Percentiles rank a stretch among this genome's conserved stretches.
These are phyloP conservation scores for Cercospora janseana DNA, from an alignment of 2,329 filamentous ascomycete species.

Conservation along the genomic window DNA sequence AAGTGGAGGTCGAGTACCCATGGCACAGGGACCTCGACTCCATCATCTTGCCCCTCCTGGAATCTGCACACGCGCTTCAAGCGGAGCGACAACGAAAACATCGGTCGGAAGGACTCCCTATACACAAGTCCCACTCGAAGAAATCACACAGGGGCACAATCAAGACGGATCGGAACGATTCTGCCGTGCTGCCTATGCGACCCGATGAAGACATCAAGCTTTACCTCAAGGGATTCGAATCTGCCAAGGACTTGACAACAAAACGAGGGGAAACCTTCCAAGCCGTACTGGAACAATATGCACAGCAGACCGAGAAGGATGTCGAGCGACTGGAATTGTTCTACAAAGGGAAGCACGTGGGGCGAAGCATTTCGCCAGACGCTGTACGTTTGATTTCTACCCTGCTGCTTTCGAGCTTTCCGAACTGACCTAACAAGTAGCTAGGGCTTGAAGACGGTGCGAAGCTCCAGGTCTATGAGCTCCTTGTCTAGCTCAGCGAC, in stretches of 20 bases:
- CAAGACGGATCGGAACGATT: not conserved
- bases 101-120: not conserved
- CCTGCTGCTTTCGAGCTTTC: not conserved
- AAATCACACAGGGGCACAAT: not conserved
- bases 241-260: slow-evolving; percentile 14
- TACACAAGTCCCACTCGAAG: slow-evolving; percentile 9
- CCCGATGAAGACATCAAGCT: slow-evolving; percentile 19
- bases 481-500: slow-evolving; percentile 7
- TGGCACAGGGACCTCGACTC: slow-evolving; percentile 20
- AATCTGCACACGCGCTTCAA: slow-evolving; percentile 17
- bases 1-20: slow-evolving; percentile 21
- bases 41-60: slow-evolving; percentile 18
- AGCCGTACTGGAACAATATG: slow-evolving; percentile 13
- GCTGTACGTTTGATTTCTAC: slow-evolving; percentile 9
- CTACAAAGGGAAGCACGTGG: slow-evolving; percentile 17
- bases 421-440: slow-evolving; percentile 15
- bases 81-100: slow-evolving; percentile 18
- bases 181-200: slow-evolving; percentile 7
- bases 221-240: slow-evolving; percentile 17
- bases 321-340: slow-evolving; percentile 15
- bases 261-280: slow-evolving; percentile 18
- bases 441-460: slow-evolving; percentile 17
- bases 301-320: slow-evolving; percentile 17
- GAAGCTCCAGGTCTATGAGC: slow-evolving; percentile 20
- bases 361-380: slow-evolving; percentile 16